Evolutionary conservation across 2,329 filamentous ascomycete genomes (phyloP), one percentile per base, ranked within the genome.

Genomic region (Waltergamsia citrina): DNA sequence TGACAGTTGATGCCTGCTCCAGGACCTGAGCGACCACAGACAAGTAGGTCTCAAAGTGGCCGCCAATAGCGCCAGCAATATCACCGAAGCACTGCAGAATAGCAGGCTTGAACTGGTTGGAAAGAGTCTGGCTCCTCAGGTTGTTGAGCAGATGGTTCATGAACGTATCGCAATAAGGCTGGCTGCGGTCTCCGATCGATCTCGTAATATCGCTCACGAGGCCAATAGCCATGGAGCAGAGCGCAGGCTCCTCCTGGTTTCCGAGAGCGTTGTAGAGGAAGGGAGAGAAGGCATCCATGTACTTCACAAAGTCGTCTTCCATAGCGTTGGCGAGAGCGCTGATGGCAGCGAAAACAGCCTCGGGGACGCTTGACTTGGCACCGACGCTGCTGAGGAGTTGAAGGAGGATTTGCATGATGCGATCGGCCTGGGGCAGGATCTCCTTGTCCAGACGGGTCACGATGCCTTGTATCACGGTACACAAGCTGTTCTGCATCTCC

Each of bases 81-180:
- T 98, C 92, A 39, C 92, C 92, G 52, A 98, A 98, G 56, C 87
- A 95, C 60, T 96, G 90, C 36, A 98, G 74, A 44, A 98, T 98
- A 19, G 92, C 87, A 29, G 92, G 92, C 74, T 96, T 96, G 65
- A 96, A 93, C 61, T 94, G 86, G 60, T 96, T 94, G 46, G 84
- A 83, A 35, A 94, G 71, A n/a, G 80, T 75, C 10, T 82, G 78
- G 60, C 85, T 93, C 77, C 85, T 78, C 27, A 98, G 67, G 61
- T 94, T 93, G 67, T 86, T 88, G 42, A 98, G 74, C 38, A 98
- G 70, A 55, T 92, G 84, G 70, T 98, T 98, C 92, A 98, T 98
- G 59, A 96, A 95, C 44, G 80, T 76, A 51, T 98, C 92, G 61
- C 92, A 98, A 69, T 82, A 96, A 37, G 90, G 92, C 62, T 94